Evolutionary conservation across 2,329 filamentous ascomycete genomes (phyloP), one percentile per base, ranked within the genome.

Genomic region (Stagonosporopsis cucurbitacearum): DNA sequence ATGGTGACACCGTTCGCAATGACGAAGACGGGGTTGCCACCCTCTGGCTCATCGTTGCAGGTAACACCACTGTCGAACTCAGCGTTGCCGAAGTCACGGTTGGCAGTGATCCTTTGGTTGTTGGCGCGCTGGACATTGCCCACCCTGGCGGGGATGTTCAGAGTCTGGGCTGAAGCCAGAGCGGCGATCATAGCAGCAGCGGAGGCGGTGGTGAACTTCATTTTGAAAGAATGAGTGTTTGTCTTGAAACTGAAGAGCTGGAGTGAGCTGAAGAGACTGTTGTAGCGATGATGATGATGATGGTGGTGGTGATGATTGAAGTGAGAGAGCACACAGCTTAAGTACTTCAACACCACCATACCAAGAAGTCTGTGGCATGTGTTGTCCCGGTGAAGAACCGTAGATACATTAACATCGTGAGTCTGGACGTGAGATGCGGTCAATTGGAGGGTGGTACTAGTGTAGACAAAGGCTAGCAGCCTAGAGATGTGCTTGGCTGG

Each of bases 1-100:
- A 82, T 67, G 20, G 76, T 78, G n/a, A 77, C 80, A 12, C 80
- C 80, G 23, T 73, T 63, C 60, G 77, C 72, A 28, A 82, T 72
- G 54, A 80, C 74, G 72, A 81, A 82, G 63, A 81, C 78, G 35
- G 80, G 40, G 20, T 22, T 6, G n/a, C 43, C 43, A 20, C 28
- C 33, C 11, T 46, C 43, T n/a, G n/a, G n/a, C 3, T 15, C 28
- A 3, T 19, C 20, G 17, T 33, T 23, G 28, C 47, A 50, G n/a
- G n/a, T 4, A 20, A 32, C 15, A 13, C 47, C 47, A 19, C 47
- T 37, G 37, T 50, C 47, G 22, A 41, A 41, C 17, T 50, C 47
- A 5, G 35, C 35, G 13, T 33, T 42, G 20, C 47, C 36, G 17
- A 50, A 42, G 28, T 50, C 47, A 17, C 33, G 35, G 45, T 39